phyloP scores from a whole-genome alignment of 75 land plant species.

The Selaginella moellendorffii region DNA sequence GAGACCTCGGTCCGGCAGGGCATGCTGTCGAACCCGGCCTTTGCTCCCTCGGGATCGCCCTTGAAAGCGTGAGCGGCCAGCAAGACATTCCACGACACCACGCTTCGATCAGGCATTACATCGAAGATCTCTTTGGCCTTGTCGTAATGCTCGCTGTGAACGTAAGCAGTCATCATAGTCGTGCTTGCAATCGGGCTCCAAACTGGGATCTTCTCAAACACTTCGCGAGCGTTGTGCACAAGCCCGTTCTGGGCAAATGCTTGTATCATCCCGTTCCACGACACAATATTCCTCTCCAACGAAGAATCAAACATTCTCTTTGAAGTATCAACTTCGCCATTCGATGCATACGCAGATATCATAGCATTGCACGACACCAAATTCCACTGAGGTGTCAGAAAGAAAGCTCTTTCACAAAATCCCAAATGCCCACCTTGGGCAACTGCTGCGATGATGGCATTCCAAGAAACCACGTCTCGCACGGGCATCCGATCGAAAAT shows the following conservation, averaged over 20 bases:
- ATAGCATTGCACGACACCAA: neutral
- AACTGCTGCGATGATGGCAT: neutral
- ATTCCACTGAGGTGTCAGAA: neutral
- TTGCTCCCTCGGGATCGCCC: neutral
- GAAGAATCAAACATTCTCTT: neutral
- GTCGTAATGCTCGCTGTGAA: neutral
- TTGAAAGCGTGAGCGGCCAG: neutral
- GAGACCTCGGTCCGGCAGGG: neutral
- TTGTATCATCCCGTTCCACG: neutral
- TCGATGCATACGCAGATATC: neutral
- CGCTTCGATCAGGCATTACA: slow-evolving; percentile 3
- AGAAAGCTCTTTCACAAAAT: neutral
- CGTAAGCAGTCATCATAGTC: neutral
- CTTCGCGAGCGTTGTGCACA: neutral
- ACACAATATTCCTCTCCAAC: neutral
- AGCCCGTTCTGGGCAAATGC: neutral
- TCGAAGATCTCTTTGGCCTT: neutral
- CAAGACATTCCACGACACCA: slow-evolving; percentile 5
- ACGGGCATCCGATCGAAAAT: neutral
- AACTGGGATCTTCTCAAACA: neutral
- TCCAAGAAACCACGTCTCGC: neutral
- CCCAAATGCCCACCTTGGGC: neutral
- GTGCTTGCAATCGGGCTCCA: neutral
- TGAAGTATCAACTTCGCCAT: neutral
- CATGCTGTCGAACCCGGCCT: neutral